Percentiles rank a stretch among this genome's conserved stretches.
Evolutionary conservation across 148 eudicot species (phyloP).

Genomic region (Arctostaphylos glauca): DNA sequence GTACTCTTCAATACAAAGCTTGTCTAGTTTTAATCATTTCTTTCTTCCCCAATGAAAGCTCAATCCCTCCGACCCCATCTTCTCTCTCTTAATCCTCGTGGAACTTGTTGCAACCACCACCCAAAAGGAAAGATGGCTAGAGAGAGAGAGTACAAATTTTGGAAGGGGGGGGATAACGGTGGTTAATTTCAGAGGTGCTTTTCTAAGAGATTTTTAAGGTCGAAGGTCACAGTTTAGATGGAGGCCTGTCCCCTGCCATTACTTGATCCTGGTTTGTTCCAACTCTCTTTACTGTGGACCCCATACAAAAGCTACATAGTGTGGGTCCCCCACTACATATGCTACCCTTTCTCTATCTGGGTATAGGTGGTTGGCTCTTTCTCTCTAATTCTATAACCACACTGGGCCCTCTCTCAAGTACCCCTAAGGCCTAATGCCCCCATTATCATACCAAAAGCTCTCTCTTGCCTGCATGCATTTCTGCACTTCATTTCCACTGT

Average conservation of each 20-base stretch:
- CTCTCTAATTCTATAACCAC: not conserved
- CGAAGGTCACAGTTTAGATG: slow-evolving; percentile 37
- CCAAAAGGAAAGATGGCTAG: not conserved
- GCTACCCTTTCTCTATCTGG: not conserved
- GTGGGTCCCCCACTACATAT: slow-evolving; percentile 7
- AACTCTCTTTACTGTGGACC: slow-evolving; percentile 10
- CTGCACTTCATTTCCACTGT: not conserved
- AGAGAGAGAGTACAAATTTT: slow-evolving; percentile 5
- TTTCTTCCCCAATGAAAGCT: slow-evolving; percentile 15
- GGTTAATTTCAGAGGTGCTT: slow-evolving; percentile 27
- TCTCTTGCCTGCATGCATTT: slow-evolving; percentile 15
- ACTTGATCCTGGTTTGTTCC: not conserved
- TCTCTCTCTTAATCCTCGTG: slow-evolving; percentile 4
- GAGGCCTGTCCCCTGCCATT: slow-evolving; percentile 23
- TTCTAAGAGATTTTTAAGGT: slow-evolving; percentile 44
- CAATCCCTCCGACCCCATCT: slow-evolving; percentile 22
- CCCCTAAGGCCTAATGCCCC: not conserved
- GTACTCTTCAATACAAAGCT: not conserved
- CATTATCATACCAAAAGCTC: not conserved
- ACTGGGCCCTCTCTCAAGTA: slow-evolving; percentile 9
- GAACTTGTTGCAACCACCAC: not conserved
- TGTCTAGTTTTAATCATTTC: slow-evolving; percentile 6
- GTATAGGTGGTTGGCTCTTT: slow-evolving; percentile 16
- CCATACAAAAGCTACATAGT: not conserved
- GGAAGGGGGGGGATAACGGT: slow-evolving; percentile 16